A percentile compares a stretch with the other conserved stretches of the same genome.
phyloP scores from a whole-genome alignment of 345 rosid species.

The Eucalyptus regnans region DNA sequence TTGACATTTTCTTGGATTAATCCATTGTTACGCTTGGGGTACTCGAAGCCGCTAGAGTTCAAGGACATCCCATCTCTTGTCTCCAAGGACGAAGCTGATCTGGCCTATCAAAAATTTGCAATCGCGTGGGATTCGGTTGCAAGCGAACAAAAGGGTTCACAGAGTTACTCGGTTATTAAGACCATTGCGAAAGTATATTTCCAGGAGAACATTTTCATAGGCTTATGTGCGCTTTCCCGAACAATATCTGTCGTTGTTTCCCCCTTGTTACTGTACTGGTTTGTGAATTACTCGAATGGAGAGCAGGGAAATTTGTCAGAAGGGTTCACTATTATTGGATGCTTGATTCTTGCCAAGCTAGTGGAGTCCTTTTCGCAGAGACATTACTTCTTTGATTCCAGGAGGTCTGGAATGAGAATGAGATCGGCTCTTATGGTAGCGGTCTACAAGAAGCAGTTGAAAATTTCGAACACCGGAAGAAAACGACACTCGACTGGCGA shows the following conservation, averaged over 20 bases:
- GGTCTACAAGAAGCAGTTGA: conserved; percentile 48
- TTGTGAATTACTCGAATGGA: conserved; percentile 40
- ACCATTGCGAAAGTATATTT: conserved; percentile 31
- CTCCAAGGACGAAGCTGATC: conserved; percentile 5
- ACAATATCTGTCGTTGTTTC: conserved; percentile 30
- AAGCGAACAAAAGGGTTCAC: neutral
- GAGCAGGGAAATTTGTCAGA: conserved; percentile 13
- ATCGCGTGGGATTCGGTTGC: neutral
- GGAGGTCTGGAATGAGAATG: conserved; percentile 67
- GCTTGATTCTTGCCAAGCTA: conserved; percentile 36
- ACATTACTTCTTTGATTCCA: conserved; percentile 44
- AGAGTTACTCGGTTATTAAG: neutral
- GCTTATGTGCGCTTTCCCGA: conserved; percentile 35
- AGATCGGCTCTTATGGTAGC: conserved; percentile 73
- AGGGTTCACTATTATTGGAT: conserved; percentile 28
- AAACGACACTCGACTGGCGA: conserved; percentile 66
- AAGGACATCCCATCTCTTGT: conserved; percentile 13
- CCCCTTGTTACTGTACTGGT: conserved; percentile 16
- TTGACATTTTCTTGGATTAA: conserved; percentile 25
- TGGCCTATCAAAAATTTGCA: neutral
- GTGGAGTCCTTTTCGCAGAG: conserved; percentile 33
- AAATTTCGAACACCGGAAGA: conserved; percentile 54
- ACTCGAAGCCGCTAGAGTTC: conserved; percentile 3
- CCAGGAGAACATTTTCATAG: conserved; percentile 39
- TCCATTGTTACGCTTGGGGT: conserved; percentile 13